phyloP scores from a whole-genome alignment of 2,329 filamentous ascomycete species.

The Pyricularia grisea region DNA sequence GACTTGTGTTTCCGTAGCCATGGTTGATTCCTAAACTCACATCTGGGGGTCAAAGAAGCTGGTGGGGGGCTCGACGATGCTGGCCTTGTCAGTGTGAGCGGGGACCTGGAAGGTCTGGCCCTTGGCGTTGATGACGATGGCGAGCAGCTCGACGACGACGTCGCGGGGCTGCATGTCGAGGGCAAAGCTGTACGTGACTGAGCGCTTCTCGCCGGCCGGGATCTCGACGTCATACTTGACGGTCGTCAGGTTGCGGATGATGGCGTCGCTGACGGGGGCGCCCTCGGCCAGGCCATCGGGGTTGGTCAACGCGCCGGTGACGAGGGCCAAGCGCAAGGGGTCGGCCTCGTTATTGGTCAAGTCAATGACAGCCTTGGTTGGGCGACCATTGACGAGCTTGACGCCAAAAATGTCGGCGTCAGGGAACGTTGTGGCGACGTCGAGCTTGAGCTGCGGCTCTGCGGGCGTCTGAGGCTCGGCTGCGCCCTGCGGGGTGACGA shows the following conservation, averaged over 20 bases:
- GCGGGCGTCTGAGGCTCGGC: conserved; percentile 12
- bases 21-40: conserved; percentile 55
- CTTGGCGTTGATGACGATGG: conserved; percentile 57
- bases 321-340: conserved; percentile 64
- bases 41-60: conserved; percentile 17
- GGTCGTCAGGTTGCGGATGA: conserved; percentile 78
- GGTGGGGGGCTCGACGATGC: conserved; percentile 48
- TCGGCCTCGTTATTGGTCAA: conserved; percentile 75
- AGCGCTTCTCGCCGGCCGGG: conserved; percentile 65
- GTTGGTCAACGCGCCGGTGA: conserved; percentile 64
- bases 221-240: conserved; percentile 66
- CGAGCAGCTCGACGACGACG: conserved; percentile 65
- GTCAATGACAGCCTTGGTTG: conserved; percentile 73
- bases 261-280: conserved; percentile 35
- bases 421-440: conserved; percentile 53
- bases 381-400: conserved; percentile 87
- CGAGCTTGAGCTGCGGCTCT: conserved; percentile 48
- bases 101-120: conserved; percentile 66
- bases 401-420: conserved; percentile 82
- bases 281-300: conserved; percentile 42
- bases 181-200: conserved; percentile 72
- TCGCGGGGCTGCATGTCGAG: conserved; percentile 93
- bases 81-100: conserved; percentile 74
- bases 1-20: background rate
- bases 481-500: background rate